Percentiles rank a stretch among this genome's conserved stretches.
Evolutionary conservation across 805 yeast genomes (phyloP).

Genomic region (Candida nemodendra): DNA sequence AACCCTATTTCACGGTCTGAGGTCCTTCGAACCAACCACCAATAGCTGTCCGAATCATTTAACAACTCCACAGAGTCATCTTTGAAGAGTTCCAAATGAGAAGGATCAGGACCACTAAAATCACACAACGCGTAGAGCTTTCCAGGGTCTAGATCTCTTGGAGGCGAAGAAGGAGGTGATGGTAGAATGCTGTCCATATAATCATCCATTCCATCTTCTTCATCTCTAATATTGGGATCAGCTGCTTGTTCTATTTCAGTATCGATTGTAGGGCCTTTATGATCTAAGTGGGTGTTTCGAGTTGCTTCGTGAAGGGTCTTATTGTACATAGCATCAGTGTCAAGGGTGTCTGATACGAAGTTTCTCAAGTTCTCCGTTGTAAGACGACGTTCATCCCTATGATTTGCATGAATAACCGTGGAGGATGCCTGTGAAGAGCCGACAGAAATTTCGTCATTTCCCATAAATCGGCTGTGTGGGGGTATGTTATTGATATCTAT

Average conservation of each 20-base stretch:
- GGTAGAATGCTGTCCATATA: conserved; percentile 45
- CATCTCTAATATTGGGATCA: conserved; percentile 3
- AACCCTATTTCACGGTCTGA: conserved; percentile 63
- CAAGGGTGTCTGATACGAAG: conserved; percentile 21
- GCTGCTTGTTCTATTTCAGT: neutral
- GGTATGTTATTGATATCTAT: conserved; percentile 14
- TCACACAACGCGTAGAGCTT: conserved; percentile 84
- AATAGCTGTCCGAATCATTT: conserved; percentile 88
- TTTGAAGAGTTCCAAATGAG: conserved; percentile 76
- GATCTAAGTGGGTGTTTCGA: no score
- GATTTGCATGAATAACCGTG: conserved; percentile 25
- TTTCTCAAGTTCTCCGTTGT: conserved; percentile 12
- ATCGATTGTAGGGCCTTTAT: no score
- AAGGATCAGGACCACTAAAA: conserved; percentile 88
- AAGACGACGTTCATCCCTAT: conserved; percentile 7
- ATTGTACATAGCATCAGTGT: conserved; percentile 21
- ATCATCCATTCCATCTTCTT: conserved; percentile 20
- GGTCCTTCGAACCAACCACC: conserved; percentile 82
- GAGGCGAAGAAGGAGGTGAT: conserved; percentile 77
- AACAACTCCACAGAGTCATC: conserved; percentile 81
- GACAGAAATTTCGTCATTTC: conserved; percentile 17
- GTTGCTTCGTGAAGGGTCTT: conserved; percentile 8
- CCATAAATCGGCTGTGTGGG: conserved; percentile 9
- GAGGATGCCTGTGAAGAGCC: conserved; percentile 30
- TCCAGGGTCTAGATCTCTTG: conserved; percentile 77